Evolutionary conservation across 2,329 filamentous ascomycete genomes (phyloP).

Genomic region (Phialophora chinensis): DNA sequence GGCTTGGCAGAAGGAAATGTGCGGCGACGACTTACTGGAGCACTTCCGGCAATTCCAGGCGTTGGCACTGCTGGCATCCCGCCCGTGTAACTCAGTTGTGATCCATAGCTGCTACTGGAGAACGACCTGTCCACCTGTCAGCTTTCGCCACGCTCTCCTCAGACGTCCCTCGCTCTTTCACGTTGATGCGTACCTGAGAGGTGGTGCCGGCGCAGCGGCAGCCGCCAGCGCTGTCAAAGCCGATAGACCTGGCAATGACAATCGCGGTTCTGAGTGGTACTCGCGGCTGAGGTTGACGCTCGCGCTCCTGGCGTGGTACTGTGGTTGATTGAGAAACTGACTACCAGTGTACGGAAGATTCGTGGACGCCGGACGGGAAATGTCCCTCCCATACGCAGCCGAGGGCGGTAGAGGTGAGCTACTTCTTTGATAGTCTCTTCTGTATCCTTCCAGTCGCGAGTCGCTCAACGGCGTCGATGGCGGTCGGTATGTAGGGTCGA

Average conservation of each 20-base stretch:
- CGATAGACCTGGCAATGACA: slow-evolving; percentile 62
- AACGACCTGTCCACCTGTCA: slow-evolving; percentile 49
- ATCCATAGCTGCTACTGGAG: slow-evolving; percentile 64
- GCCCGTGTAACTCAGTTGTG: slow-evolving; percentile 57
- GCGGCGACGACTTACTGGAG: slow-evolving; percentile 47
- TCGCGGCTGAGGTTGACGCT: slow-evolving; percentile 47
- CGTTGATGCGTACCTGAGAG: slow-evolving; percentile 54
- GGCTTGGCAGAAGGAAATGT: not conserved
- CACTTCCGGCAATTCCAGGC: slow-evolving; percentile 40
- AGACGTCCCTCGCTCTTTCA: slow-evolving; percentile 26
- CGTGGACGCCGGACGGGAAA: slow-evolving; percentile 61
- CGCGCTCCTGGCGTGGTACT: slow-evolving; percentile 47
- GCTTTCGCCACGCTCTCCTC: not conserved
- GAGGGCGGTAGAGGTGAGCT: slow-evolving; percentile 55
- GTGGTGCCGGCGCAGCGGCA: slow-evolving; percentile 57
- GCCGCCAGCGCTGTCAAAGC: slow-evolving; percentile 64
- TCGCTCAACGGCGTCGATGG: slow-evolving; percentile 54
- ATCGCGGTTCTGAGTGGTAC: slow-evolving; percentile 38
- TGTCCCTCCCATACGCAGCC: slow-evolving; percentile 52
- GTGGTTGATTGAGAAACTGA: slow-evolving; percentile 44
- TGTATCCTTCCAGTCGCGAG: slow-evolving; percentile 51
- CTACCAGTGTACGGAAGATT: slow-evolving; percentile 54
- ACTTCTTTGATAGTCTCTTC: slow-evolving; percentile 50
- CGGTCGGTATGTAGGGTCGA: slow-evolving; percentile 51
- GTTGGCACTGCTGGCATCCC: slow-evolving; percentile 37